phyloP scores from a whole-genome alignment of 1,284 basidiomycete species.

The Exsudoporus floridanus region DNA sequence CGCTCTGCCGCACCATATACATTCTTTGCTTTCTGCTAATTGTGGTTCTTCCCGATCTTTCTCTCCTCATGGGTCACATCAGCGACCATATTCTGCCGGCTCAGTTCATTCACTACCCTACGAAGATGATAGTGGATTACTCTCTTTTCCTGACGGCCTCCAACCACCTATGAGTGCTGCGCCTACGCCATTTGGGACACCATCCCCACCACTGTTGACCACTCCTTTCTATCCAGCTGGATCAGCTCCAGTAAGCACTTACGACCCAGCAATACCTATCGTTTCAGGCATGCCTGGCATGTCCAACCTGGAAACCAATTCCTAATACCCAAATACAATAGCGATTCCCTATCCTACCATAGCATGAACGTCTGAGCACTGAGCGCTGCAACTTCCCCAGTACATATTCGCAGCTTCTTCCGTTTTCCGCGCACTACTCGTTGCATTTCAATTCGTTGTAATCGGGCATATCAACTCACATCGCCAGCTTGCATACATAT shows the following conservation, averaged over 20 bases:
- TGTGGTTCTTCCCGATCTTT: conserved; percentile 10
- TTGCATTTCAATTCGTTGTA: conserved; percentile 17
- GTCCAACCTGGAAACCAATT: conserved; percentile 8
- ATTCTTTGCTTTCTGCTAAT: conserved; percentile 11
- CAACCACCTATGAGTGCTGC: conserved; percentile 7
- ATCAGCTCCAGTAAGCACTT: conserved; percentile 15
- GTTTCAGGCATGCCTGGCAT: conserved; percentile 18
- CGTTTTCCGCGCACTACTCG: conserved; percentile 7
- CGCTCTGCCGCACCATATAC: conserved; percentile 9
- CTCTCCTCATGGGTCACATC: conserved; percentile 8
- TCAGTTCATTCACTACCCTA: conserved; percentile 18
- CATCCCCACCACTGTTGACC: conserved; percentile 37
- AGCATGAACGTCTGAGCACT: conserved; percentile 1
- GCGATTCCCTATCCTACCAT: not conserved
- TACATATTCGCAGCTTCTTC: conserved; percentile 23
- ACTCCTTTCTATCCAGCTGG: conserved; percentile 38
- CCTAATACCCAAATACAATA: conserved; percentile 8
- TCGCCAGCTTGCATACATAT: conserved; percentile 17
- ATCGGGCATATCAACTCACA: conserved; percentile 10
- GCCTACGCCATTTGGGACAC: conserved; percentile 15
- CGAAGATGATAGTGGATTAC: conserved; percentile 6
- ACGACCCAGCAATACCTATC: conserved; percentile 10
- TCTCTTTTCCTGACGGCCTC: conserved; percentile 11
- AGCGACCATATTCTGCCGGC: conserved; percentile 25
- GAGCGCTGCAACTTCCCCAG: conserved; percentile 15